Evolutionary conservation across 768 basidiomycete species (phyloP), one percentile per base, ranked within the genome.

Genomic region (Pleurotus cornucopiae): DNA sequence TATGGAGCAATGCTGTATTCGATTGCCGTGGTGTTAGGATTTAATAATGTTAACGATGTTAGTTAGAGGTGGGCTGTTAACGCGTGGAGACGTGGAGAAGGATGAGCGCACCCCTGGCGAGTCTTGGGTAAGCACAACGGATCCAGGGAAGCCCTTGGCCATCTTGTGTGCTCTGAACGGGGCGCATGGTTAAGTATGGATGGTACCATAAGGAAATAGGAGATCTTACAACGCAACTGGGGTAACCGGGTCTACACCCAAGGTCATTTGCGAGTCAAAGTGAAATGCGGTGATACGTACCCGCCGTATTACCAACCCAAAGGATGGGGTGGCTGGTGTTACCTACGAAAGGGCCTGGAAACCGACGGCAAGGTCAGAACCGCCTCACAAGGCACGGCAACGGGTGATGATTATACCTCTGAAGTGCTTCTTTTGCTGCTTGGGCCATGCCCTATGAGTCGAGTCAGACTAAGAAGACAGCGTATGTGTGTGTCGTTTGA

Each of bases 41-140:
- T 9, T 9, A 7, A 34, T 9, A 7, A 3, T 11, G 30, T 34
- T 3, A 2, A 7, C 11, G 0, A 11, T 9, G 30, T 11, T 9
- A 34, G 30, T 34, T 34, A 11, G 30, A 9, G 30, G 30, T 34
- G 30, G 30, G 30, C 9, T 16, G 13, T 11, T 21, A 13, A 44
- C 16, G 5, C 7, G 43, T 1, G 9, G 13, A 21, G 16, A 44
- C 7, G 43, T 1, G 9, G 13, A 21, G 16, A 44, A 9, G 20
- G 63, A n/a, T 21, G 6, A 16, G 18, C 70, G 23, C 61, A 77
- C 75, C 12, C 76, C 75, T 4, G 70, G 60, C 9, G 73, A 73
- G 23, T 76, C 71, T 54, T 76, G 75, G 5, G 72, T 75, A n/a
- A 78, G 61, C 11, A 78, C 72, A 11, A 73, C 70, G 2, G 75